These are phyloP conservation scores for Phytomonas sp. DNA, from an alignment of 208 protist genomes.

Conservation along the genomic window DNA sequence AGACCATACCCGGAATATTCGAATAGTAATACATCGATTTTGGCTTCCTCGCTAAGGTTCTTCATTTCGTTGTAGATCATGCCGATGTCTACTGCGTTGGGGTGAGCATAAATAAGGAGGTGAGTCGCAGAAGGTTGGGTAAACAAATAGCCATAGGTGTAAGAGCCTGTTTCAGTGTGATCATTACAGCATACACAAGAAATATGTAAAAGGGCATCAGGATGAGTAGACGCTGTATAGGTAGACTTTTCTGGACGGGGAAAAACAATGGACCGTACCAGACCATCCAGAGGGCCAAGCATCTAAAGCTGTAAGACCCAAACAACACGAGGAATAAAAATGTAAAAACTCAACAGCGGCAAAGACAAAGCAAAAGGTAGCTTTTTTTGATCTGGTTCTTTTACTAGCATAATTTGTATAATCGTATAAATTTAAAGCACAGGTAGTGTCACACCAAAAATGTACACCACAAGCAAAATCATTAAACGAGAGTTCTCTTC, in stretches of 20 bases:
- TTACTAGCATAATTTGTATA: too few relatives aligned
- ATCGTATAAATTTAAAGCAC: too few relatives aligned
- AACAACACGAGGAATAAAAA: too few relatives aligned
- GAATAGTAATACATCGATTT: constrained; percentile 53
- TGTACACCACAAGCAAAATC: too few relatives aligned
- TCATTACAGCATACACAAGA: constrained; percentile 37
- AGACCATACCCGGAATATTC: constrained; percentile 86
- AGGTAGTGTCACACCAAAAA: too few relatives aligned
- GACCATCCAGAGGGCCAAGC: constrained; percentile 41
- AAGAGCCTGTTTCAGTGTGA: constrained; percentile 41
- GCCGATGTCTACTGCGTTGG: constrained; percentile 80
- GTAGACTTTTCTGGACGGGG: constrained; percentile 45
- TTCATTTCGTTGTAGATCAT: constrained; percentile 64
- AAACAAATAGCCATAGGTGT: constrained; percentile 52
- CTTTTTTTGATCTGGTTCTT: too few relatives aligned
- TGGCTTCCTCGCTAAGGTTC: constrained; percentile 40
- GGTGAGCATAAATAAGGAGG: constrained; percentile 76
- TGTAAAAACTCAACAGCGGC: too few relatives aligned
- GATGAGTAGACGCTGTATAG: constrained; percentile 39
- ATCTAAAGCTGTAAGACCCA: constrained; percentile 11
- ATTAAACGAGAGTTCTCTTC: too few relatives aligned
- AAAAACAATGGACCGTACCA: constrained; percentile 71
- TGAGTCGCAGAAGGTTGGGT: constrained; percentile 40
- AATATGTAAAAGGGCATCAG: constrained; percentile 47
- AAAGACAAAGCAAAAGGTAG: too few relatives aligned